Evolutionary conservation across 768 basidiomycete genomes (phyloP), one percentile per base, ranked within the genome.

Genomic region (Mycena amicta): DNA sequence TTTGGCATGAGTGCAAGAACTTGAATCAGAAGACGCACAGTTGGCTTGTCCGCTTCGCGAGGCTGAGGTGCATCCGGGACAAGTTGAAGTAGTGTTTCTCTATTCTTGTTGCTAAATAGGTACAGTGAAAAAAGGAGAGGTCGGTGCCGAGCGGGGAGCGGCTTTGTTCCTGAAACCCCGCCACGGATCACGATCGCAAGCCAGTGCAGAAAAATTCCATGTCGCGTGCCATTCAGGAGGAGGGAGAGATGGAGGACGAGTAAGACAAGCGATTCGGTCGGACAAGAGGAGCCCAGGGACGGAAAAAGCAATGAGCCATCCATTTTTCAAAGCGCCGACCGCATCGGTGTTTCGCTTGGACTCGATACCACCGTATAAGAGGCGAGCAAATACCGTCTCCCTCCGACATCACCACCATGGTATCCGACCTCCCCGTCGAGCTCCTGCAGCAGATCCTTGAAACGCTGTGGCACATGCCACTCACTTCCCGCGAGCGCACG

Each of bases 381-480:
- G 27, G n/a, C n/a, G n/a, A n/a, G n/a, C n/a, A n/a, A 5, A 22
- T 49, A 11, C 47, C 26, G 6, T 6, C 13, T n/a, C 47, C 4
- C 11, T 28, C n/a, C 6, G 26, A 8, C 47, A 5, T 23, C 6
- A 49, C 26, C 47, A 49, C 22, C 47, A 49, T 49, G 47, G 31
- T 23, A 13, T 12, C 27, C 12, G 5, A 30, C 15, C 28, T 52
- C 29, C 50, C 50, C 27, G 22, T 37, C 27, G 50, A 52, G 23
- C 6, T 52, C 20, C 20, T 52, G 5, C 18, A 30, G 18, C 6
- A 30, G 5, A 37, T 52, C 25, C 5, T 52, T 12, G 28, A 16
- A 29, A 26, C 50, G 20, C 11, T 37, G 28, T 52, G 50, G 50
- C 50, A 52, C 15, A 52, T 52, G 50, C 50, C 29, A 37, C 50